Evolutionary conservation across 192 early-diverging fungal genomes (phyloP).

Genomic region (Podila epicladia): DNA sequence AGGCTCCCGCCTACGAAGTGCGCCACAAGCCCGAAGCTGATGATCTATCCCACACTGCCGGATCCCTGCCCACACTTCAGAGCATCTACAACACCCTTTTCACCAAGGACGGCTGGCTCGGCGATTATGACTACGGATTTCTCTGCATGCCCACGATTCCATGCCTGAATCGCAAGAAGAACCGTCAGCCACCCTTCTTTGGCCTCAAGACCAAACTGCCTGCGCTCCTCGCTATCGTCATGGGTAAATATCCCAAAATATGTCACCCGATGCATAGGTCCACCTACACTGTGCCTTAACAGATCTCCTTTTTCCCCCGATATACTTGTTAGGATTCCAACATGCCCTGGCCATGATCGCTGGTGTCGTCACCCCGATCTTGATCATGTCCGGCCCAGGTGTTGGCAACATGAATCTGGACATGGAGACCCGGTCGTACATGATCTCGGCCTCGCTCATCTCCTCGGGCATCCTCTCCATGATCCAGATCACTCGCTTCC

Average conservation of each 20-base stretch:
- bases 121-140: conserved; percentile 52
- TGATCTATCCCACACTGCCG: conserved; percentile 34
- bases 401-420: conserved; percentile 53
- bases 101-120: conserved; percentile 58
- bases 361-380: conserved; percentile 58
- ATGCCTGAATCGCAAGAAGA: conserved; percentile 30
- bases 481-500: conserved; percentile 57
- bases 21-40: conserved; percentile 12
- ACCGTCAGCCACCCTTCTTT: conserved; percentile 56
- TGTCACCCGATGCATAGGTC: too few relatives aligned
- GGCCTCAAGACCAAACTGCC: conserved; percentile 58
- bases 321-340: conserved; percentile 33
- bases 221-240: conserved; percentile 52
- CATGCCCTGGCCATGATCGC: conserved; percentile 44
- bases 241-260: conserved; percentile 42
- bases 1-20: conserved; percentile 33
- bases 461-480: conserved; percentile 56
- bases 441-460: conserved; percentile 59
- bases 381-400: conserved; percentile 57
- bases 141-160: conserved; percentile 57
- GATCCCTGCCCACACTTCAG: conserved; percentile 18
- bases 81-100: conserved; percentile 26
- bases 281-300: too few relatives aligned
- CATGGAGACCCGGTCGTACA: conserved; percentile 45
- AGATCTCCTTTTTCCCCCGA: not conserved